These are phyloP conservation scores for Dalbergia oliveri DNA, from an alignment of 306 rosid genomes.

Conservation along the genomic window DNA sequence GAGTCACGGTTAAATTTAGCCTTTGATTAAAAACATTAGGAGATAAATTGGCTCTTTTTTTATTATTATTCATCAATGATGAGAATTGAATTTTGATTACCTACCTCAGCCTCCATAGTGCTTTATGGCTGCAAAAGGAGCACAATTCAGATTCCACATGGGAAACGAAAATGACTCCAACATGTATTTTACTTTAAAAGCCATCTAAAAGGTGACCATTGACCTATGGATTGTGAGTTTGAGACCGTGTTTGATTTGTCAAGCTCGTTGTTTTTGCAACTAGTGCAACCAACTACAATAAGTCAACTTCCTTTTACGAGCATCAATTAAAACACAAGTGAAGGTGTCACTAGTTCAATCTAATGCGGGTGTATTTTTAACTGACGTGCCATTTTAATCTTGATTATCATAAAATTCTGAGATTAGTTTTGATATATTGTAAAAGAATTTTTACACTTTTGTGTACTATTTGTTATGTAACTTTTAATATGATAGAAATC, in stretches of 20 bases:
- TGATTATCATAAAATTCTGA: background rate
- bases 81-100: constrained; percentile 28
- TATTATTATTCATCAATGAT: background rate
- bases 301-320: constrained; percentile 45
- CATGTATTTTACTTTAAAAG: constrained; percentile 14
- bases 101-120: constrained; percentile 30
- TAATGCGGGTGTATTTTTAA: background rate
- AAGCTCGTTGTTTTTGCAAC: constrained; percentile 7
- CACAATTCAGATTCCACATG: constrained; percentile 30
- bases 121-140: constrained; percentile 22
- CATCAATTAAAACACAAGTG: constrained; percentile 1
- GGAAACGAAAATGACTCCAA: constrained; percentile 35
- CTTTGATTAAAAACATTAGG: constrained; percentile 21
- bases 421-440: too few species aligned
- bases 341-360: background rate
- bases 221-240: constrained; percentile 21
- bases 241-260: constrained; percentile 33
- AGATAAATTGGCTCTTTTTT: background rate
- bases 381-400: background rate
- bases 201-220: constrained; percentile 19
- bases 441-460: too few species aligned
- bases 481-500: too few species aligned
- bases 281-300: constrained; percentile 6
- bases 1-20: constrained; percentile 32
- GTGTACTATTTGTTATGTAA: too few species aligned